Percentiles rank a stretch among this genome's conserved stretches.
Conservation (phyloP, 2,329 filamentous ascomycete species). For the Monosporascus sp. region DNA sequence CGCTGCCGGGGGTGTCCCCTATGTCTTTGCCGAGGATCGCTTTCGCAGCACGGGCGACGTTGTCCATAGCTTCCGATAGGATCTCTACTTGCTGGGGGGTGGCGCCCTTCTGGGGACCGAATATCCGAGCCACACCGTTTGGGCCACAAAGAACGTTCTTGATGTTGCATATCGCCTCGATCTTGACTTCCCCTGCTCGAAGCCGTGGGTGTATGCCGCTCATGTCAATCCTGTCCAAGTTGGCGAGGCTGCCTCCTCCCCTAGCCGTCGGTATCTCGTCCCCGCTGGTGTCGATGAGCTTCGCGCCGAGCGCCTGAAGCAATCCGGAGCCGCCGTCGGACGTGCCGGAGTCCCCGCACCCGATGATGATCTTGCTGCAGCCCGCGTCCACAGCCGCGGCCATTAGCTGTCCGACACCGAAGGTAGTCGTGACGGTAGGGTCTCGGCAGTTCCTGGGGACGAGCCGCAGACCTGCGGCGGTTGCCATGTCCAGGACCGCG, state of each 20-base stretch:
- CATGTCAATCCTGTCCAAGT: slow-evolving; percentile 34
- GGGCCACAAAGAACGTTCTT: slow-evolving; percentile 45
- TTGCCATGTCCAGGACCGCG: slow-evolving; percentile 48
- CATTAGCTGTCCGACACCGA: slow-evolving; percentile 45
- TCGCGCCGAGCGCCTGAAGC: slow-evolving; percentile 46
- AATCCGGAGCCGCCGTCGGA: slow-evolving; percentile 49
- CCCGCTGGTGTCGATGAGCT: slow-evolving; percentile 33
- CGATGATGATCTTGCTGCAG: slow-evolving; percentile 39
- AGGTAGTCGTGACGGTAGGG: slow-evolving; percentile 43
- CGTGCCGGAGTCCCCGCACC: slow-evolving; percentile 49
- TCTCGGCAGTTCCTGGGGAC: slow-evolving; percentile 38
- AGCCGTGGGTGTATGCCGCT: slow-evolving; percentile 32
- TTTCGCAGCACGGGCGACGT: slow-evolving; percentile 31
- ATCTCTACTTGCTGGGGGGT: slow-evolving; percentile 34
- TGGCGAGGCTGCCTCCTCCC: slow-evolving; percentile 34
- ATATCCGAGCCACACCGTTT: slow-evolving; percentile 42
- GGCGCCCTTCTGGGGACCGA: slow-evolving; percentile 47
- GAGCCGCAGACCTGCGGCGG: slow-evolving; percentile 44
- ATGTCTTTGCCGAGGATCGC: slow-evolving; percentile 30
- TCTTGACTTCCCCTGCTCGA: slow-evolving; percentile 23
- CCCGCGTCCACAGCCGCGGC: slow-evolving; percentile 39
- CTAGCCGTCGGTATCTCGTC: slow-evolving; percentile 29
- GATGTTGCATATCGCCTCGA: slow-evolving; percentile 47
- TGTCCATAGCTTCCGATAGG: slow-evolving; percentile 37
- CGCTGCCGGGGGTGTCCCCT: slow-evolving; percentile 36